A percentile compares a stretch with the other conserved stretches of the same genome.
phyloP scores from a whole-genome alignment of 2,329 filamentous ascomycete genomes.

The Neofusicoccum sp. region DNA sequence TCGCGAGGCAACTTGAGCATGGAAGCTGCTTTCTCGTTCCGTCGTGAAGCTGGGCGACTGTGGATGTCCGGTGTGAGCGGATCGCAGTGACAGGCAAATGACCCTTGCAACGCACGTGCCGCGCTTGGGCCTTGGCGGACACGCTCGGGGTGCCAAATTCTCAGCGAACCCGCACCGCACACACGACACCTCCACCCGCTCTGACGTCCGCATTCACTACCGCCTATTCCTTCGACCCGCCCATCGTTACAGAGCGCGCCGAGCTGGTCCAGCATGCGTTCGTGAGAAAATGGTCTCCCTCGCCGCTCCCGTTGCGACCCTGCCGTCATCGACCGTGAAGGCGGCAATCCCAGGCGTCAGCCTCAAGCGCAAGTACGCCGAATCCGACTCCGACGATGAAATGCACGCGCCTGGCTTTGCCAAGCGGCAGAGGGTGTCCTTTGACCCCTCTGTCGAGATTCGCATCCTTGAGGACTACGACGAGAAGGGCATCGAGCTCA shows the following conservation, averaged over 20 bases:
- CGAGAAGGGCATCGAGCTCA: constrained; percentile 56
- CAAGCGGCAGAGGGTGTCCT: constrained; percentile 50
- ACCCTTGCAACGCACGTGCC: not conserved
- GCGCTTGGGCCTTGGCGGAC: not conserved
- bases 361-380: constrained; percentile 39
- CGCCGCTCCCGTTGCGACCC: constrained; percentile 31
- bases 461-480: constrained; percentile 44
- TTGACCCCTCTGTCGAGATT: constrained; percentile 49
- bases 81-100: too few relatives aligned
- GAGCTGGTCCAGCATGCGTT: not conserved
- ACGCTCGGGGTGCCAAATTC: constrained; percentile 10
- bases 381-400: constrained; percentile 33
- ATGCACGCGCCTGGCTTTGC: constrained; percentile 28
- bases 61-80: too few relatives aligned
- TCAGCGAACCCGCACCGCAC: constrained; percentile 12
- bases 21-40: too few relatives aligned
- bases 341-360: constrained; percentile 29
- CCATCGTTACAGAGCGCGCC: not conserved
- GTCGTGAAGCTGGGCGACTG: too few relatives aligned
- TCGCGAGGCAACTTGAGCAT: too few relatives aligned
- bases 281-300: constrained; percentile 36
- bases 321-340: constrained; percentile 24
- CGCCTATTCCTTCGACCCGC: not conserved
- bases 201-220: not conserved
- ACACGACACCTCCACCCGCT: constrained; percentile 14